Base-by-base conservation (phyloP, 345 rosid species). In the Limnanthes douglasii region DNA sequence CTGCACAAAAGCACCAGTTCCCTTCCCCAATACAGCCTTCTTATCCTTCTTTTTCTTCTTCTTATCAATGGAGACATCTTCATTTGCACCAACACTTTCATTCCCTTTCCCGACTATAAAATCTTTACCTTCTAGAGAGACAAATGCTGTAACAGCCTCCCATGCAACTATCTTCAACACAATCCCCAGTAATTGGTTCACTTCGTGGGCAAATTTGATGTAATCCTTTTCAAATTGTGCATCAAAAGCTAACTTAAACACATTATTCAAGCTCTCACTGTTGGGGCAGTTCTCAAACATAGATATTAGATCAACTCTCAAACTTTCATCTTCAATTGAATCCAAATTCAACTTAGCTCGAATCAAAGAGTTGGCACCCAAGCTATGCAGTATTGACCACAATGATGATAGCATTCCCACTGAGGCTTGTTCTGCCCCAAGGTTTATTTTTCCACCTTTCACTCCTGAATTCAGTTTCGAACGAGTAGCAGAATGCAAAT, bases 131-230 rank as follows among this genome's bases (percentile, higher is more conserved):
- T 74, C 85, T 29, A 78, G 84, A 0, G 62, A 65, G 32, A 69
- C 39, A 59, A 64, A 66, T 0, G 94, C 84, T 5, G 69, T 48
- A 12, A 73, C 62, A 1, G 68, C 79, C 54, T 86, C 97, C 82
- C 93, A 86, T 3, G 65, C 66, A 48, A 86, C 79, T 43, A 73
- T 60, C 46, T 53, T 75, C 82, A 82, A 75, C 16, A 67, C 82
- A 54, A 41, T 27, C 4, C 54, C 68, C 35, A 72, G 31, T 43
- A 65, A 55, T 17, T 18, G 35, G 41, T 63, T 54, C 50, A 74
- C 68, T 34, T 60, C 54, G 1, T 73, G 78, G 37, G 58, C 69
- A 55, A 78, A 67, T 15, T 43, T 58, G 29, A 41, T 54, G 41
- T 59, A 56, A 45, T 86, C 66, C 42, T 60, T 51, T 21, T 46